Percentiles rank a stretch among this genome's conserved stretches.
phyloP scores from a whole-genome alignment of 257 asterid genomes.

The Striga asiatica region DNA sequence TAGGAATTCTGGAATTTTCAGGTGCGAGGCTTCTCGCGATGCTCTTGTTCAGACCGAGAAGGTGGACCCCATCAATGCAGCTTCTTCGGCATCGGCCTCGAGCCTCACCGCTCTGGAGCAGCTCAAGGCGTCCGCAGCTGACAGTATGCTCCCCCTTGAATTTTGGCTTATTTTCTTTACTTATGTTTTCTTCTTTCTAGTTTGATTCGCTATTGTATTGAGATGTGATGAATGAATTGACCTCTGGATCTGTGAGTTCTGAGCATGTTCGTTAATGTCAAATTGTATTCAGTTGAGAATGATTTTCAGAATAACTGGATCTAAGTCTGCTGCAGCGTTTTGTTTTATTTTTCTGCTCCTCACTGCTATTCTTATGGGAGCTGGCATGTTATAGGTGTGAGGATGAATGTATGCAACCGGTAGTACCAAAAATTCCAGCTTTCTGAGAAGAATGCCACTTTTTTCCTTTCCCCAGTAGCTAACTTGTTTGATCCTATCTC shows the following conservation, averaged over 20 bases:
- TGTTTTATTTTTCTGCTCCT: too few species aligned
- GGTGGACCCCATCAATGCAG: slow-evolving; percentile 25
- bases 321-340: too few species aligned
- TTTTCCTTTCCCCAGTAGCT: too few species aligned
- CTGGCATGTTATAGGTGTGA: too few species aligned
- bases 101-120: slow-evolving; percentile 81
- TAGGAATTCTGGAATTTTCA: slow-evolving; percentile 31
- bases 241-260: neutral
- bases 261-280: neutral
- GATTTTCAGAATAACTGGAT: too few species aligned
- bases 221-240: slow-evolving; percentile 7
- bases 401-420: too few species aligned
- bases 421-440: too few species aligned
- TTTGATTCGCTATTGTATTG: neutral
- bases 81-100: slow-evolving; percentile 47
- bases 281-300: too few species aligned
- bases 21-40: slow-evolving; percentile 48
- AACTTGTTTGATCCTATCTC: too few species aligned
- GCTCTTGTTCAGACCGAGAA: slow-evolving; percentile 29
- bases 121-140: slow-evolving; percentile 78
- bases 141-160: slow-evolving; percentile 32
- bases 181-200: neutral
- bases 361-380: too few species aligned
- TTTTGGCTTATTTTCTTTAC: neutral
- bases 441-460: too few species aligned